phyloP scores from a whole-genome alignment of 2,329 filamentous ascomycete species.

The Lasiodiplodia theobromae region DNA sequence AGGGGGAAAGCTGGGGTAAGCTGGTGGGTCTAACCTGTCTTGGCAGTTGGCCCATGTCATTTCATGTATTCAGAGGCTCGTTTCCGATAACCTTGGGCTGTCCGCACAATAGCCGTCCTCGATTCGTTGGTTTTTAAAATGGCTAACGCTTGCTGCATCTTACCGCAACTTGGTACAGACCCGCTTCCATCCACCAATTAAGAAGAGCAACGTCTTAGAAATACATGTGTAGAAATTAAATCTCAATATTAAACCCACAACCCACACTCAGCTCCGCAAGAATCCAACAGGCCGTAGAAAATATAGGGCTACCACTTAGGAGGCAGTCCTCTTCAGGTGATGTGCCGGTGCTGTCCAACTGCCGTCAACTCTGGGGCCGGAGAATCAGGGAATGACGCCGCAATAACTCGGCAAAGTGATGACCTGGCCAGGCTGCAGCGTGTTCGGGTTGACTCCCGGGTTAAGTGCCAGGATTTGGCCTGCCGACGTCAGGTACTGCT shows the following conservation, averaged over 20 bases:
- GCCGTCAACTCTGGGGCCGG: background rate
- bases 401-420: slow-evolving; percentile 17
- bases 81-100: background rate
- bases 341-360: background rate
- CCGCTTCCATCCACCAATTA: background rate
- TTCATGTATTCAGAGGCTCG: background rate
- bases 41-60: slow-evolving; percentile 5
- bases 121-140: background rate
- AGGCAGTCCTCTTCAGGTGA: background rate
- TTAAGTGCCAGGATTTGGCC: slow-evolving; percentile 39
- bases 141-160: background rate
- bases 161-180: background rate
- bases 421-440: slow-evolving; percentile 31
- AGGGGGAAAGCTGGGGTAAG: slow-evolving; percentile 14
- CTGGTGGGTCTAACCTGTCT: slow-evolving; percentile 1
- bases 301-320: background rate
- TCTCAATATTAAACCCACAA: background rate
- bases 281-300: background rate
- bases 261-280: background rate
- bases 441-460: slow-evolving; percentile 32
- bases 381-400: background rate
- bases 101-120: background rate
- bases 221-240: background rate
- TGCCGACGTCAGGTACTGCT: slow-evolving; percentile 32
- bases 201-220: background rate